phyloP scores from a whole-genome alignment of 2,329 filamentous ascomycete genomes.

The Ampelomyces quisqualis region DNA sequence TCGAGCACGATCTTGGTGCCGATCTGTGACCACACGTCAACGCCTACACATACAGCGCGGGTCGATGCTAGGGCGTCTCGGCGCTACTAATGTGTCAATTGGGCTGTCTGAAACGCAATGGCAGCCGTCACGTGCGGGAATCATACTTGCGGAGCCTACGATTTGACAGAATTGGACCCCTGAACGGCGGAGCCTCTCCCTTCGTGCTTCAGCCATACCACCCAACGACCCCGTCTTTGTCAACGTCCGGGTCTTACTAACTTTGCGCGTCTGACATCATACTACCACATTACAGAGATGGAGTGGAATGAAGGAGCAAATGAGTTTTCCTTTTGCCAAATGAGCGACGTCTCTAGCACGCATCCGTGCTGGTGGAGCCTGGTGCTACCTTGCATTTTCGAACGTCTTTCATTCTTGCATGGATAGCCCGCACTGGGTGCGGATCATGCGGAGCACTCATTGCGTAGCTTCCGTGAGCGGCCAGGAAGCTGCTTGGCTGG shows the following conservation, averaged over 20 bases:
- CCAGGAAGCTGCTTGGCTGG: conserved; percentile 26
- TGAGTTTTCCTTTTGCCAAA: conserved; percentile 5
- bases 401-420: conserved; percentile 22
- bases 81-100: conserved; percentile 9
- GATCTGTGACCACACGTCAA: conserved; percentile 22
- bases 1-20: conserved; percentile 9
- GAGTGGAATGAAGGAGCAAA: background rate
- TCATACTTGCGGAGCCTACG: conserved; percentile 10
- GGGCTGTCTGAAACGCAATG: conserved; percentile 22
- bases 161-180: conserved; percentile 19
- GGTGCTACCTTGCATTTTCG: conserved; percentile 26
- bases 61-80: conserved; percentile 10
- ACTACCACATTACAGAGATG: background rate
- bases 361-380: conserved; percentile 15
- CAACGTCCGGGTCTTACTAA: background rate
- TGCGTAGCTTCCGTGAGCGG: conserved; percentile 26
- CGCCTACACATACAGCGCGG: conserved; percentile 16
- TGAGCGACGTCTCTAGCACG: conserved; percentile 7
- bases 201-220: conserved; percentile 20
- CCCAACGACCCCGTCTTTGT: conserved; percentile 2
- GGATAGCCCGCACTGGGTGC: conserved; percentile 16
- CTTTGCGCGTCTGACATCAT: background rate
- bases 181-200: conserved; percentile 17
- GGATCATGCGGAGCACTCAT: conserved; percentile 5
- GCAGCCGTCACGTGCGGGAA: conserved; percentile 21